Percentiles rank a stretch among this genome's conserved stretches.
Conservation (phyloP, 257 asterid genomes). For the Datura wrightii region DNA sequence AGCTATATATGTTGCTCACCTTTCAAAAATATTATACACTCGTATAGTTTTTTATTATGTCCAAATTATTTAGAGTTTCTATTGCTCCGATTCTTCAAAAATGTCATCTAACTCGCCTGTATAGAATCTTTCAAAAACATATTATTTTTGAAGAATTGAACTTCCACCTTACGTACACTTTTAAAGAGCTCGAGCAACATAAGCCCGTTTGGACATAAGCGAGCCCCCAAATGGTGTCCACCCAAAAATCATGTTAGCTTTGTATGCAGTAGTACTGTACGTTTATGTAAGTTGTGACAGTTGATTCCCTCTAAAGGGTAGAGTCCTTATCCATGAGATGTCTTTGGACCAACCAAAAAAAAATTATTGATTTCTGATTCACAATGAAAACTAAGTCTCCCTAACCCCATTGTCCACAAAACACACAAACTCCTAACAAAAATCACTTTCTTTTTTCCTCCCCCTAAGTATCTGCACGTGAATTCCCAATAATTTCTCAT, state of each 20-base stretch:
- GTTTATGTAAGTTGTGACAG: constrained; percentile 55
- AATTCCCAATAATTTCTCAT: constrained; percentile 93
- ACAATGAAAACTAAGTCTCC: constrained; percentile 22
- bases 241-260: constrained; percentile 12
- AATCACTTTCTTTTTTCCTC: constrained; percentile 1
- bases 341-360: constrained; percentile 35
- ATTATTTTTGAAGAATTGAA: background rate
- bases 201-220: background rate
- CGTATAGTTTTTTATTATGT: background rate
- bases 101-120: fast-evolving
- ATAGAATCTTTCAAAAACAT: background rate
- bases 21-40: background rate
- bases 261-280: constrained; percentile 17
- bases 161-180: background rate
- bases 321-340: constrained; percentile 57
- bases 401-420: background rate
- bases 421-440: constrained; percentile 20
- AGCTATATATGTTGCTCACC: too few species aligned
- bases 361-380: background rate
- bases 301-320: constrained; percentile 56
- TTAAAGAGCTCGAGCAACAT: background rate
- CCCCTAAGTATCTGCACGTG: constrained; percentile 66
- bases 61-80: background rate
- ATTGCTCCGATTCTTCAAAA: background rate
- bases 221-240: constrained; percentile 2